Percentiles rank a stretch among this genome's conserved stretches.
phyloP scores from a whole-genome alignment of 805 yeast genomes.

The Candida ortonii region DNA sequence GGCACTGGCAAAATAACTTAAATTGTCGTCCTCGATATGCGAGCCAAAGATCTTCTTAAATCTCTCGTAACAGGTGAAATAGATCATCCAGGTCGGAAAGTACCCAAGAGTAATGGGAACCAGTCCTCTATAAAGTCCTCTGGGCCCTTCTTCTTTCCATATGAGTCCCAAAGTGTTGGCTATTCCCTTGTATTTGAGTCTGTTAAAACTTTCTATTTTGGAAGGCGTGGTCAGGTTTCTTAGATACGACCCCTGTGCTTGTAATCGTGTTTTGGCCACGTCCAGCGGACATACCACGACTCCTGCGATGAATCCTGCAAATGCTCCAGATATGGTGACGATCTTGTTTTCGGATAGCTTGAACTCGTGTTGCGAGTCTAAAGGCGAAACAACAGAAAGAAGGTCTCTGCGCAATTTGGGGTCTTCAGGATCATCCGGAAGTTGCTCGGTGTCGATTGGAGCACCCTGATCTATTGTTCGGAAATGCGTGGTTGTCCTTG shows the following conservation, averaged over 20 bases:
- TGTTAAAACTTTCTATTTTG: slow-evolving; percentile 17
- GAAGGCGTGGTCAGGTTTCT: slow-evolving; percentile 15
- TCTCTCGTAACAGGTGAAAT: slow-evolving; percentile 84
- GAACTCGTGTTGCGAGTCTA: slow-evolving; percentile 8
- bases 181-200: slow-evolving; percentile 53
- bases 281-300: slow-evolving; percentile 91
- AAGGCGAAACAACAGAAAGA: too few relatives aligned
- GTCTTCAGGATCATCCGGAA: slow-evolving; percentile 2
- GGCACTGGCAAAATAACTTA: slow-evolving; percentile 57
- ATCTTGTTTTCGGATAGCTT: slow-evolving; percentile 38
- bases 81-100: slow-evolving; percentile 96
- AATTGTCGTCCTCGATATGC: slow-evolving; percentile 26
- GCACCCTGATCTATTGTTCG: slow-evolving; percentile 5
- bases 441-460: slow-evolving; percentile 4
- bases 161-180: slow-evolving; percentile 64
- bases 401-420: too few relatives aligned
- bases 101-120: slow-evolving; percentile 93
- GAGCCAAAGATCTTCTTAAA: slow-evolving; percentile 48
- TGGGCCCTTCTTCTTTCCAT: slow-evolving; percentile 69
- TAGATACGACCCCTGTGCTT: slow-evolving; percentile 73
- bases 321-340: slow-evolving; percentile 83
- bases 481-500: slow-evolving; percentile 1
- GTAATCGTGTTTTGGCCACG: slow-evolving; percentile 90
- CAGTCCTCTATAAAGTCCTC: slow-evolving; percentile 85
- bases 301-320: slow-evolving; percentile 92